A percentile compares a stretch with the other conserved stretches of the same genome.
Conservation (phyloP, 1,139 yeast genomes). For the Saccharomycopsis hybrid region DNA sequence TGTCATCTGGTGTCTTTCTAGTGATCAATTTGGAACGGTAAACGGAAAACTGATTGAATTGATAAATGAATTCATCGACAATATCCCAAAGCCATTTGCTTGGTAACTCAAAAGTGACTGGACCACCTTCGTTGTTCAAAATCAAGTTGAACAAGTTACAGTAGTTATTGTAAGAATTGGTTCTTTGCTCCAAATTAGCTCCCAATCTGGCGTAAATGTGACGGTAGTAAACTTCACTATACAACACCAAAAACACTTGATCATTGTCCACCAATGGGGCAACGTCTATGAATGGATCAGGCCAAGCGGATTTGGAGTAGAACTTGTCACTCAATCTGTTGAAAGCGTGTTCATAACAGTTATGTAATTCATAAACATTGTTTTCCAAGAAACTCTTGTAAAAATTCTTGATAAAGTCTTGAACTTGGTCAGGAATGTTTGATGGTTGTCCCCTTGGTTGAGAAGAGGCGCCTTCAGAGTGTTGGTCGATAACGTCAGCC, state of each 20-base stretch:
- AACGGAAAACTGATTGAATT: slow-evolving; percentile 39
- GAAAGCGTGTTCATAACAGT: slow-evolving; percentile 40
- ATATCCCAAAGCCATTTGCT: slow-evolving; percentile 46
- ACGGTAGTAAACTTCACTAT: slow-evolving; percentile 43
- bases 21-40: slow-evolving; percentile 35
- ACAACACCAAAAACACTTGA: slow-evolving; percentile 37
- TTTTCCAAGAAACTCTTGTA: slow-evolving; percentile 37
- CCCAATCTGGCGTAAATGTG: slow-evolving; percentile 39
- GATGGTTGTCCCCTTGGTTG: neutral
- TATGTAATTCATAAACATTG: slow-evolving; percentile 37
- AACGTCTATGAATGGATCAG: slow-evolving; percentile 37
- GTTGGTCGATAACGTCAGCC: slow-evolving; percentile 1
- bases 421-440: slow-evolving; percentile 38
- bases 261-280: slow-evolving; percentile 39
- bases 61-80: slow-evolving; percentile 45
- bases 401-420: slow-evolving; percentile 38
- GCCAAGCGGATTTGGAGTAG: slow-evolving; percentile 40
- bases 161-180: slow-evolving; percentile 42
- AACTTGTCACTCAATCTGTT: slow-evolving; percentile 40
- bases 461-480: neutral
- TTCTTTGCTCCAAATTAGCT: slow-evolving; percentile 39
- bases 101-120: slow-evolving; percentile 40
- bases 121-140: slow-evolving; percentile 36
- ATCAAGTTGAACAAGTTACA: slow-evolving; percentile 41
- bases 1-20: slow-evolving; percentile 28